Percentiles rank a stretch among this genome's conserved stretches.
These are phyloP conservation scores for Sporothrix curviconia DNA, from an alignment of 2,329 filamentous ascomycete genomes.

Conservation along the genomic window DNA sequence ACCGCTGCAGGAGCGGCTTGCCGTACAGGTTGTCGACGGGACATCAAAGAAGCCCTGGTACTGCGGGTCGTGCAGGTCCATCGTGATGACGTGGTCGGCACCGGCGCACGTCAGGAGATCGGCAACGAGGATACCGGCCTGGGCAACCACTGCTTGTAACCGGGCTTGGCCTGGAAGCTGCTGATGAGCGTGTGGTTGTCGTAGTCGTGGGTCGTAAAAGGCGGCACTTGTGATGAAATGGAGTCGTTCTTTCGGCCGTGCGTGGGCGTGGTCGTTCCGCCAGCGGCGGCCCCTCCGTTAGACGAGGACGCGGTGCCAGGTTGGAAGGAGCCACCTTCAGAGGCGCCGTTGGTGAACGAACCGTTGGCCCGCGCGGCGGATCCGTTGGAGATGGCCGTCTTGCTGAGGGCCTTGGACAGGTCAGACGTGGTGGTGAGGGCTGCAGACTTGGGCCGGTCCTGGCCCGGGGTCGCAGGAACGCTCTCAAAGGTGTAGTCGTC, in stretches of 20 bases:
- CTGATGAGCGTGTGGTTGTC: conserved; percentile 51
- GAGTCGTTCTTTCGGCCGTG: conserved; percentile 33
- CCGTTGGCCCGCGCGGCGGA: conserved; percentile 26
- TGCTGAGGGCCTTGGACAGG: conserved; percentile 68
- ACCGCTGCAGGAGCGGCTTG: conserved; percentile 63
- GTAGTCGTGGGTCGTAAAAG: conserved; percentile 59
- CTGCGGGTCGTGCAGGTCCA: conserved; percentile 88
- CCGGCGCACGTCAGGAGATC: conserved; percentile 92
- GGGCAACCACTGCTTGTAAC: conserved; percentile 98
- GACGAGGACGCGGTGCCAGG: conserved; percentile 21
- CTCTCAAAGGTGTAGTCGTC: conserved; percentile 84
- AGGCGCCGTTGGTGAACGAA: conserved; percentile 25
- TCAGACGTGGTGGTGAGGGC: conserved; percentile 63
- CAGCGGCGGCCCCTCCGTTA: conserved; percentile 26
- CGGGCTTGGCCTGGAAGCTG: conserved; percentile 70
- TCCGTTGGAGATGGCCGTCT: conserved; percentile 52
- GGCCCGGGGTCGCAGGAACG: conserved; percentile 76
- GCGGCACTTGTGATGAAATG: conserved; percentile 36
- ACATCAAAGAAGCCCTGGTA: conserved; percentile 99
- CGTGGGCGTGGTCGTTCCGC: conserved; percentile 27
- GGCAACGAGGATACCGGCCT: conserved; percentile 89
- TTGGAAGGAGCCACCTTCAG: conserved; percentile 1
- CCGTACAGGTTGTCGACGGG: conserved; percentile 94
- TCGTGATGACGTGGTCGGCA: conserved; percentile 93
- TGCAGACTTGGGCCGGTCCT: conserved; percentile 59